These are phyloP conservation scores for Lentinula sp. DNA, from an alignment of 768 basidiomycete genomes.

Conservation along the genomic window DNA sequence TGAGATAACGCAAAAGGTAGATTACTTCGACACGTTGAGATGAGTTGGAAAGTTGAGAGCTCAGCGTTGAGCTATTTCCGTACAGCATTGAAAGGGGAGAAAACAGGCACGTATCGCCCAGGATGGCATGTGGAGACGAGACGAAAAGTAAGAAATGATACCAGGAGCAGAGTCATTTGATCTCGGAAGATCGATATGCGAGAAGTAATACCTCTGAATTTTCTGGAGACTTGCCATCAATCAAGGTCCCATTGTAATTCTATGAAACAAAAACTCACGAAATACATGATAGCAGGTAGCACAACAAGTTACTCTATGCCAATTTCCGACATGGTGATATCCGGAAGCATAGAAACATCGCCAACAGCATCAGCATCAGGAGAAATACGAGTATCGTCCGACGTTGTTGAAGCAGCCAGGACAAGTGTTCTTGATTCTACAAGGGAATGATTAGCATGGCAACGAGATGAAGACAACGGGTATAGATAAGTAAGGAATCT, in stretches of 20 bases:
- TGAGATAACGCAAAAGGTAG: too few species aligned
- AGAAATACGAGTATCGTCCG: not conserved
- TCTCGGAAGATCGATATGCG: not conserved
- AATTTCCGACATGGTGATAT: slow-evolving; percentile 1
- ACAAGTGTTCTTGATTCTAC: not conserved
- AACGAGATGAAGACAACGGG: not conserved
- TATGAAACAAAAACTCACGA: not conserved
- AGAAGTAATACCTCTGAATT: too few species aligned
- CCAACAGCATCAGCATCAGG: not conserved
- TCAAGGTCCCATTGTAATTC: too few species aligned
- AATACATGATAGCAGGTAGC: not conserved
- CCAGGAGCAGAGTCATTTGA: not conserved
- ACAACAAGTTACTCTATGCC: not conserved
- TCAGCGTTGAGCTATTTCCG: too few species aligned
- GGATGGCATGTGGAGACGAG: not conserved
- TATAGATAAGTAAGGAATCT: too few species aligned
- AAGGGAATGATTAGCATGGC: not conserved
- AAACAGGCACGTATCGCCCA: not conserved
- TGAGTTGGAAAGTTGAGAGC: too few species aligned
- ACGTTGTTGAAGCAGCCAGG: not conserved
- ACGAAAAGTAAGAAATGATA: not conserved
- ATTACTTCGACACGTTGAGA: too few species aligned
- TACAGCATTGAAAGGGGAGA: not conserved
- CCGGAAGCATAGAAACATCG: not conserved
- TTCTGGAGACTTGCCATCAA: too few species aligned